Conservation (phyloP, 192 early-diverging fungal genomes). For the Rhizophagus prolifer region DNA sequence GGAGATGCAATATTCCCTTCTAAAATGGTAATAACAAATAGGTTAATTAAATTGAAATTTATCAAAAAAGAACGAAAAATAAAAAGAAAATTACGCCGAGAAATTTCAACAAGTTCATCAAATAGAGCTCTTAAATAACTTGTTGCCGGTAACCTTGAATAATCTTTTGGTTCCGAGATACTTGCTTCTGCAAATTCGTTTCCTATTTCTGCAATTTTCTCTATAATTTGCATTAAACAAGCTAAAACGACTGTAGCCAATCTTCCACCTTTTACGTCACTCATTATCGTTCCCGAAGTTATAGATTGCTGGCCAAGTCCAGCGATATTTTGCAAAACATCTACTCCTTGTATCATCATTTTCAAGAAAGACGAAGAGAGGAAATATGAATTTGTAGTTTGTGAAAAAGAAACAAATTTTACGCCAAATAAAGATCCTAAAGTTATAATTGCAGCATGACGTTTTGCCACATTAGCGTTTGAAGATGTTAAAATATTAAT, state of each 20-base stretch:
- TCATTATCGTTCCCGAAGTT: constrained; percentile 28
- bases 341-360: constrained; percentile 17
- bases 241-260: constrained; percentile 47
- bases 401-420: constrained; percentile 13
- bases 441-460: constrained; percentile 30
- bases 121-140: constrained; percentile 53
- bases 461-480: constrained; percentile 19
- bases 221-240: constrained; percentile 33
- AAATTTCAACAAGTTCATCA: constrained; percentile 33
- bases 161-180: constrained; percentile 50
- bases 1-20: constrained; percentile 38
- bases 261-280: constrained; percentile 51
- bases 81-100: background rate
- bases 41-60: background rate
- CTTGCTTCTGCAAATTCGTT: constrained; percentile 23
- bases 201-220: constrained; percentile 29
- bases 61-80: background rate
- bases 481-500: constrained; percentile 25
- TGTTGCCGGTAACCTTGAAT: constrained; percentile 46
- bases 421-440: constrained; percentile 36
- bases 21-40: constrained; percentile 2
- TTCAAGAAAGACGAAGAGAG: constrained; percentile 8
- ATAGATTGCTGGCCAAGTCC: constrained; percentile 22
- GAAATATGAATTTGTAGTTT: constrained; percentile 11
- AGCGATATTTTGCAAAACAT: constrained; percentile 29